Evolutionary conservation across 2,329 filamentous ascomycete species (phyloP), one percentile per base, ranked within the genome.

Genomic region (Penicillium sp.): DNA sequence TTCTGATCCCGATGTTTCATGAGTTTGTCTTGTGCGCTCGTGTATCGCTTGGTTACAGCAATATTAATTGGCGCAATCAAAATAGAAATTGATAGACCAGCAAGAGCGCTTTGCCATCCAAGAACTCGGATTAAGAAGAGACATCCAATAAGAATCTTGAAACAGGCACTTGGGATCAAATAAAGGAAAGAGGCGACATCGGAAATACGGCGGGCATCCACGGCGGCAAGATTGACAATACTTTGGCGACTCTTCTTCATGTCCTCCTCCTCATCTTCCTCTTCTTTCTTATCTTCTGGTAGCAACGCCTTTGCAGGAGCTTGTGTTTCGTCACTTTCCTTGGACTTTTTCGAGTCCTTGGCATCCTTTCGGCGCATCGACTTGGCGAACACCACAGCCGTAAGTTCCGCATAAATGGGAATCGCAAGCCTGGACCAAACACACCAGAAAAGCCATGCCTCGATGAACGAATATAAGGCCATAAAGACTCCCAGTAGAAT

Each of bases 1-100:
- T 93, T 93, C 53, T 85, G 80, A 70, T 93, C 90, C 45, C 90
- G 81, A 27, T 87, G 80, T 68, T 89, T 90, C 89, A 93, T 93
- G 49, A 93, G 73, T 49, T 80, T 77, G 54, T 89, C 87, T 66
- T 91, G 87, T 5, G 86, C 83, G 22, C 76, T 78, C 1, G 86
- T 78, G 66, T 91, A 90, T 21, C 79, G 78, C 68, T 83, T 89
- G 35, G 88, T 85, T 56, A 85, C 84, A 61, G 82, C 85, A 26
- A 87, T 81, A 64, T 92, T 93, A 59, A 90, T 59, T 0, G 90
- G 90, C 41, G 86, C 82, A 26, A 89, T 83, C 37, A 89, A 67
- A 2, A 83, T 70, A 77, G 89, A 88, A 0, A 86, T 82, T 0
- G 82, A 70, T 46, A 92, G 80, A 5, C 90, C 90, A 1, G 86